phyloP scores from a whole-genome alignment of 345 rosid species.

The Corymbia maculata region DNA sequence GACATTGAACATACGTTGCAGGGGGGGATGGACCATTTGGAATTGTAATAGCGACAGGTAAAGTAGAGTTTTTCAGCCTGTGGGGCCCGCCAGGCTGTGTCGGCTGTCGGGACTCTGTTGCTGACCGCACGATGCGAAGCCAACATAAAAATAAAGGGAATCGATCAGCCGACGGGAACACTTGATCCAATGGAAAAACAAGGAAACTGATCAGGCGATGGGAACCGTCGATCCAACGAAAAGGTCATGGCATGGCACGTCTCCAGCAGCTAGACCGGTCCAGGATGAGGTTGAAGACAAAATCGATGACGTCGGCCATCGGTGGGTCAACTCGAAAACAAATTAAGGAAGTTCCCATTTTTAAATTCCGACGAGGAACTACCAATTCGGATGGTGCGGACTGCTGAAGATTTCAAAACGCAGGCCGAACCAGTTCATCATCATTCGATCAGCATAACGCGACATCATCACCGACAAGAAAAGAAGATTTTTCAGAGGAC shows the following conservation, averaged over 20 bases:
- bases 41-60: neutral
- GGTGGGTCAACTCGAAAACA: neutral
- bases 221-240: neutral
- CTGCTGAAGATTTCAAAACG: neutral
- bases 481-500: neutral
- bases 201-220: neutral
- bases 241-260: neutral
- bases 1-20: neutral
- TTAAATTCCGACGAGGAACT: neutral
- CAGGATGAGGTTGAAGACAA: neutral
- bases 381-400: neutral
- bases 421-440: neutral
- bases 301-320: neutral
- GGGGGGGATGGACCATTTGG: neutral
- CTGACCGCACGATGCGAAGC: neutral
- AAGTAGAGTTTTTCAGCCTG: neutral
- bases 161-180: neutral
- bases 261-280: neutral
- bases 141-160: neutral
- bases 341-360: neutral
- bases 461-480: neutral
- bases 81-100: constrained; percentile 27
- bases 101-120: constrained; percentile 21
- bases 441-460: neutral
- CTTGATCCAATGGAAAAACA: neutral